Conservation (phyloP, 805 yeast genomes). For the Monosporozyma siamensis region DNA sequence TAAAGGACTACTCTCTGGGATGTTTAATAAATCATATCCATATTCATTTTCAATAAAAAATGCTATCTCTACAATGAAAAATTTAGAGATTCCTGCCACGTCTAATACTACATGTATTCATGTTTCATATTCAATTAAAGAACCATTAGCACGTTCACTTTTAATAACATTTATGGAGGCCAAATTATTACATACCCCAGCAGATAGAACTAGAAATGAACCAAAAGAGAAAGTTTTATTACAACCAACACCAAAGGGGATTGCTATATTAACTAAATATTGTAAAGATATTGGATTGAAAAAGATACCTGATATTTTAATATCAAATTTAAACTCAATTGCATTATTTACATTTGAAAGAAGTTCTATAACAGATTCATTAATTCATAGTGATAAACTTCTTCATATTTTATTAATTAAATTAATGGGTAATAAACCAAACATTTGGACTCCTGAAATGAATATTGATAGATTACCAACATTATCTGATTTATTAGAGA, state of each 20-base stretch:
- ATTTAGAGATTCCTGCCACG: slow-evolving; percentile 40
- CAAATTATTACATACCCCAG: slow-evolving; percentile 63
- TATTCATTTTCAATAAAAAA: slow-evolving; percentile 44
- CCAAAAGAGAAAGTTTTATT: slow-evolving; percentile 38
- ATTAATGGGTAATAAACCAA: slow-evolving; percentile 58
- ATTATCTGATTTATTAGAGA: slow-evolving; percentile 27
- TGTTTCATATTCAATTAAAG: slow-evolving; percentile 45
- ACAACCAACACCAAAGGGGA: slow-evolving; percentile 91
- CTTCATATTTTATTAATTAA: slow-evolving; percentile 53
- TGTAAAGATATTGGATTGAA: slow-evolving; percentile 48
- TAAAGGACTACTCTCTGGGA: slow-evolving; percentile 7
- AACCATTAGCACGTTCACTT: slow-evolving; percentile 40
- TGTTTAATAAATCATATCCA: slow-evolving; percentile 33
- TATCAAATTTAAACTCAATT: slow-evolving; percentile 61
- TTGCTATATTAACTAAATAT: slow-evolving; percentile 55
- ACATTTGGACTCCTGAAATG: slow-evolving; percentile 55
- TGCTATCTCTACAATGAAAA: slow-evolving; percentile 45
- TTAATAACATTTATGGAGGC: slow-evolving; percentile 48
- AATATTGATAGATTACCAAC: slow-evolving; percentile 42
- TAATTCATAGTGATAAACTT: slow-evolving; percentile 53
- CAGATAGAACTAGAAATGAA: slow-evolving; percentile 52
- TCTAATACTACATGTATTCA: slow-evolving; percentile 43
- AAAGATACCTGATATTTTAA: slow-evolving; percentile 39
- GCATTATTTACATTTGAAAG: slow-evolving; percentile 60
- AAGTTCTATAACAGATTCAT: slow-evolving; percentile 44